Conservation (phyloP, 2,329 filamentous ascomycete species). For the Aspergillus neoniger region DNA sequence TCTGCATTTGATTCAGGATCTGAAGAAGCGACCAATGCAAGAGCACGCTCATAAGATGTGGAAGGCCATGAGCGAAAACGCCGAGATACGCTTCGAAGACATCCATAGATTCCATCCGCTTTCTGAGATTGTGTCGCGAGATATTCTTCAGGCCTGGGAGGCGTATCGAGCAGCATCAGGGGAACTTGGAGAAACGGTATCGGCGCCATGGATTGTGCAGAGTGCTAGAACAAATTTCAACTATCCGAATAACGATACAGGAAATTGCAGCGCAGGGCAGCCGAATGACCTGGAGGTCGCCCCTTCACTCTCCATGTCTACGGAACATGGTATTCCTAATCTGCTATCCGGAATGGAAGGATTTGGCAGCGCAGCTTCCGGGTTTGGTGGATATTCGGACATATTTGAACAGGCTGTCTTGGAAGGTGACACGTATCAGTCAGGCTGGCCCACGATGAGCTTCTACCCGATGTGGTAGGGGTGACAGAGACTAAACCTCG, state of each 20-base stretch:
- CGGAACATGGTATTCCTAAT: neutral
- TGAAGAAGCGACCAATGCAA: slow-evolving; percentile 41
- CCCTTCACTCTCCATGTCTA: neutral
- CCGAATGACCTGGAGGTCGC: neutral
- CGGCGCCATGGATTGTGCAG: slow-evolving; percentile 33
- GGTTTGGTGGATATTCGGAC: neutral
- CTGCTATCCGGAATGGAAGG: neutral
- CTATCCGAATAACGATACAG: slow-evolving; percentile 4
- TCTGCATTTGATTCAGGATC: slow-evolving; percentile 48
- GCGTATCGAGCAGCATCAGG: slow-evolving; percentile 26
- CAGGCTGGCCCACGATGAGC: slow-evolving; percentile 6
- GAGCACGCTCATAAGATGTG: slow-evolving; percentile 43
- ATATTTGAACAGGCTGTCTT: neutral
- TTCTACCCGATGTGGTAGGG: neutral
- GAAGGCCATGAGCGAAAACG: slow-evolving; percentile 51
- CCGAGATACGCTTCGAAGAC: slow-evolving; percentile 35
- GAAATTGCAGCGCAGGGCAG: neutral
- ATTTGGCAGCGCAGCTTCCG: neutral
- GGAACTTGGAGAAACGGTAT: slow-evolving; percentile 16
- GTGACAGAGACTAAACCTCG: too few species aligned
- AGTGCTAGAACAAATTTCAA: slow-evolving; percentile 28
- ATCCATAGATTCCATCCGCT: slow-evolving; percentile 20
- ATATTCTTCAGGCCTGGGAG: slow-evolving; percentile 48
- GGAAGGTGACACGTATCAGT: neutral
- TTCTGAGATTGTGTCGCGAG: slow-evolving; percentile 36